Percentiles rank a stretch among this genome's conserved stretches.
Conservation (phyloP, 192 early-diverging fungal species). For the Entomortierella beljakovae region DNA sequence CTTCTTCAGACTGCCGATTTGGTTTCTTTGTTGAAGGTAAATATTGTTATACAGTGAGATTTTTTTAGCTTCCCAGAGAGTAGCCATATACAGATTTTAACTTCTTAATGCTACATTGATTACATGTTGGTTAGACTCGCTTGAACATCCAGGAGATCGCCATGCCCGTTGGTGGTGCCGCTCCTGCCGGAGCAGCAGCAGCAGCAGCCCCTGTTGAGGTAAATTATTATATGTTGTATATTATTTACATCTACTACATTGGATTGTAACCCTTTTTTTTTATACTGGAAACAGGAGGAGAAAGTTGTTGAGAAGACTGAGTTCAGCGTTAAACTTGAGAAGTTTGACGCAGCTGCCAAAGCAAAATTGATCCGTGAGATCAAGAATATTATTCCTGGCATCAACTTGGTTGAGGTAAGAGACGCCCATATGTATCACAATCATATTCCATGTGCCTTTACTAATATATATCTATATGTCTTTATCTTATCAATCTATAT, state of each 20-base stretch:
- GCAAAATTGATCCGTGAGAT: conserved; percentile 99
- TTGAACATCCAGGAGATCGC: conserved; percentile 95
- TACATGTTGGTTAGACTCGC: conserved; percentile 62
- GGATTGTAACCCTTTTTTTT: too few relatives aligned
- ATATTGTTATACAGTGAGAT: too few relatives aligned
- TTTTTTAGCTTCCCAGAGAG: too few relatives aligned
- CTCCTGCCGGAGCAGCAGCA: conserved; percentile 71
- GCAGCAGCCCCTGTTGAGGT: conserved; percentile 76
- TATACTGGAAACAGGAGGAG: conserved; percentile 75
- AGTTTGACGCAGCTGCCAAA: conserved; percentile 93
- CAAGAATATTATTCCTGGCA: conserved; percentile 91
- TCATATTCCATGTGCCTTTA: not conserved
- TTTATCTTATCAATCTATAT: conserved; percentile 1
- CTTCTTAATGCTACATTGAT: not conserved
- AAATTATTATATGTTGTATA: too few relatives aligned
- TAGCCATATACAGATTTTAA: too few relatives aligned
- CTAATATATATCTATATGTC: not conserved
- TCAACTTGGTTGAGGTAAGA: conserved; percentile 93
- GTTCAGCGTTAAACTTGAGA: conserved; percentile 96
- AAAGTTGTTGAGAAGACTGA: conserved; percentile 93
- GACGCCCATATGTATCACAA: not conserved
- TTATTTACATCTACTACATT: too few relatives aligned
- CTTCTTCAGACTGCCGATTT: conserved; percentile 94
- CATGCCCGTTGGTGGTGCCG: conserved; percentile 81
- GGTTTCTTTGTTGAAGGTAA: conserved; percentile 91